These are phyloP conservation scores for Heritiera fomes DNA, from an alignment of 345 rosid genomes.

Conservation along the genomic window DNA sequence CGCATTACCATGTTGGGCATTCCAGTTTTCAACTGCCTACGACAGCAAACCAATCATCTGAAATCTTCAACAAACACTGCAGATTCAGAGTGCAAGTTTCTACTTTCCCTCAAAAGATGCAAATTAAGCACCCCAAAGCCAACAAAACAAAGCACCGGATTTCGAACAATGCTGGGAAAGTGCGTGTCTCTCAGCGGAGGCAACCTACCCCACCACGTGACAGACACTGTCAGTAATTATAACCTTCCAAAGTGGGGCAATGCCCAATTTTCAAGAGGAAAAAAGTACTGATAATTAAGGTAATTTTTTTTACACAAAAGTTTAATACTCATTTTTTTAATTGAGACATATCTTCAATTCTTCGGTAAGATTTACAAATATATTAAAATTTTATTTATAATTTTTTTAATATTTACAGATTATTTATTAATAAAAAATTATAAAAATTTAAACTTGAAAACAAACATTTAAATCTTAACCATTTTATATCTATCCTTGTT, in stretches of 20 bases:
- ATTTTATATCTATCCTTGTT: too few species aligned
- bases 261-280: not conserved
- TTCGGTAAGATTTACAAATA: too few species aligned
- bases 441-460: too few species aligned
- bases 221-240: conserved; percentile 13
- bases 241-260: conserved; percentile 8
- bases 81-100: not conserved
- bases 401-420: too few species aligned
- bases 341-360: too few species aligned
- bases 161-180: not conserved
- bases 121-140: not conserved
- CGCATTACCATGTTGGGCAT: not conserved
- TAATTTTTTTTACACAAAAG: too few species aligned
- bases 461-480: too few species aligned
- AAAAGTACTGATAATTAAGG: not conserved
- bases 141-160: not conserved
- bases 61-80: not conserved
- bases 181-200: not conserved
- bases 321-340: too few species aligned
- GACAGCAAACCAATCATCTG: not conserved
- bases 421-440: too few species aligned
- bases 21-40: not conserved
- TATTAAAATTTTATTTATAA: too few species aligned
- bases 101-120: not conserved
- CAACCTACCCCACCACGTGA: conserved; percentile 46